These are phyloP conservation scores for Maudiozyma turicensis DNA, from an alignment of 805 yeast genomes.

Conservation along the genomic window DNA sequence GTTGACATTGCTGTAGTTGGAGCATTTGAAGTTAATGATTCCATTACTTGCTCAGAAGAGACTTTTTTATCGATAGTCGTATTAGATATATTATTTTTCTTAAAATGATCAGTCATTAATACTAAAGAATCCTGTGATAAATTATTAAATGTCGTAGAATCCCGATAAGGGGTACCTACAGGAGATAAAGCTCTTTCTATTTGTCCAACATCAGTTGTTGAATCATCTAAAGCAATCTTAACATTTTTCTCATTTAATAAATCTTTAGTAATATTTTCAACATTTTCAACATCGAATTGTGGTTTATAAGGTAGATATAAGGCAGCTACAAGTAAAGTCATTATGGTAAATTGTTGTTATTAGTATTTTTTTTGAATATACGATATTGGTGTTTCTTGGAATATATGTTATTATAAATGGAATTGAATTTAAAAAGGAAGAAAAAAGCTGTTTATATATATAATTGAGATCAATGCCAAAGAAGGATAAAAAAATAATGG, in stretches of 20 bases:
- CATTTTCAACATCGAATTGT: constrained; percentile 34
- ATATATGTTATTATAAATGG: background rate
- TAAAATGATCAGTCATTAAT: constrained; percentile 2
- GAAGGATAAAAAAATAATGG: too few relatives aligned
- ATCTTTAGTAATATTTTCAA: constrained; percentile 2
- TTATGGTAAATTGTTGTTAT: background rate
- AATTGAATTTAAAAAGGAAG: too few relatives aligned
- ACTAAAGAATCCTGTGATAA: constrained; percentile 5
- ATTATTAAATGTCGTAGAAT: background rate
- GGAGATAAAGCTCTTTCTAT: background rate
- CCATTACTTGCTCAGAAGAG: constrained; percentile 26
- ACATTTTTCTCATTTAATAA: background rate
- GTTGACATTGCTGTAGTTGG: constrained; percentile 7
- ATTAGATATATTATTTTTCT: constrained; percentile 3
- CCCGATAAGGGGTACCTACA: background rate
- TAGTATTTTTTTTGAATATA: too few relatives aligned
- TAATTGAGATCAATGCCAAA: too few relatives aligned
- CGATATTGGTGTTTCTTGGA: background rate
- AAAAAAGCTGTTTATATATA: too few relatives aligned
- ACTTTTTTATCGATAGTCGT: constrained; percentile 10
- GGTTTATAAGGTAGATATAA: constrained; percentile 67
- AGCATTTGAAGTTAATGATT: constrained; percentile 29
- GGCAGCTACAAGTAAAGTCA: constrained; percentile 66
- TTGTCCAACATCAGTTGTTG: background rate
- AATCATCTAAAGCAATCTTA: background rate